Evolutionary conservation across 2,329 filamentous ascomycete genomes (phyloP).

Genomic region (Fusarium sacchari): DNA sequence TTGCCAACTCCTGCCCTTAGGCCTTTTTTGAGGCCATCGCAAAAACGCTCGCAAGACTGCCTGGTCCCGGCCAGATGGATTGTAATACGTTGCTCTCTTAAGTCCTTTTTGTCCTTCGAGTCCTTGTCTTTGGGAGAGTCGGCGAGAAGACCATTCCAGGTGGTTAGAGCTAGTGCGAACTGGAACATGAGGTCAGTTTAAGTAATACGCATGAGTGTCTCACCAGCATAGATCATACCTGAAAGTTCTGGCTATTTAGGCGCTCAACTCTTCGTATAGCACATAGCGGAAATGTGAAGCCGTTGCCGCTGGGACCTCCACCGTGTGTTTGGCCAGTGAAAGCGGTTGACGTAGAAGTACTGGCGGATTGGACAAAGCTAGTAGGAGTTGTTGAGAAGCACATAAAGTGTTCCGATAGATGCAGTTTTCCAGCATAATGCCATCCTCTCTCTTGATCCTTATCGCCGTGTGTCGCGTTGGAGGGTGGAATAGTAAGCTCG

Average conservation of each 20-base stretch:
- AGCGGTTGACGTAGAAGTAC: slow-evolving; percentile 78
- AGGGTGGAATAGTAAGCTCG: slow-evolving; percentile 86
- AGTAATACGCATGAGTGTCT: neutral
- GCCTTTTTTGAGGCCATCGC: slow-evolving; percentile 92
- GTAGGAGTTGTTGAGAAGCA: slow-evolving; percentile 96
- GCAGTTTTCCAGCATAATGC: slow-evolving; percentile 91
- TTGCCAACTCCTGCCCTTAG: slow-evolving; percentile 87
- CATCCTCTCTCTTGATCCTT: slow-evolving; percentile 79
- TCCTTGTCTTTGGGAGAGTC: slow-evolving; percentile 64
- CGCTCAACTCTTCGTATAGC: slow-evolving; percentile 92
- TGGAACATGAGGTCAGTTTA: slow-evolving; percentile 44
- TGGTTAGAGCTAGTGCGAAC: slow-evolving; percentile 94
- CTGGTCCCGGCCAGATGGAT: slow-evolving; percentile 90
- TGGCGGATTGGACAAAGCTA: slow-evolving; percentile 85
- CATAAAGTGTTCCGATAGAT: slow-evolving; percentile 92
- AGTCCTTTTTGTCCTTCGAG: slow-evolving; percentile 56
- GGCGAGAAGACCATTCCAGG: slow-evolving; percentile 82
- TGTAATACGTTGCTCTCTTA: slow-evolving; percentile 83
- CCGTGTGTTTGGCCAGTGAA: slow-evolving; percentile 96
- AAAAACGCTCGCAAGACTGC: slow-evolving; percentile 92
- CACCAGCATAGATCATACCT: slow-evolving; percentile 53
- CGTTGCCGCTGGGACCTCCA: slow-evolving; percentile 91
- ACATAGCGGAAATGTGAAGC: slow-evolving; percentile 93
- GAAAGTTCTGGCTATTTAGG: slow-evolving; percentile 89
- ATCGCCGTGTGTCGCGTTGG: slow-evolving; percentile 75